phyloP scores from a whole-genome alignment of 2,329 filamentous ascomycete species.

The Cercospora sp. region DNA sequence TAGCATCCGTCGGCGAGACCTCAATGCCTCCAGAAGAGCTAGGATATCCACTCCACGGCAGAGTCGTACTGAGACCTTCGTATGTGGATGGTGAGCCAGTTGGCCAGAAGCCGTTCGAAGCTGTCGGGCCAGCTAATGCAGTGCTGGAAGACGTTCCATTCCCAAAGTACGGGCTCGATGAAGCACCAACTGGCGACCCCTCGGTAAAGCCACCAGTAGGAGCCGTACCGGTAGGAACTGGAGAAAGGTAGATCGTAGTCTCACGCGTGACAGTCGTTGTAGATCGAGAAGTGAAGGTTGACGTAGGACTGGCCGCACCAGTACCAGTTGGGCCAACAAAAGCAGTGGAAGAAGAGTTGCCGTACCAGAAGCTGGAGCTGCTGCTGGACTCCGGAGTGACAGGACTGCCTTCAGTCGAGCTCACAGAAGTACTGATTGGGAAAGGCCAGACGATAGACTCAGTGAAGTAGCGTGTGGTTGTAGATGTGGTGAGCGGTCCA shows the following conservation, averaged over 20 bases:
- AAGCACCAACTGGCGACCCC: neutral
- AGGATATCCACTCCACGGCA: constrained; percentile 4
- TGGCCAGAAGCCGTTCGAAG: neutral
- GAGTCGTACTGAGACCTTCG: neutral
- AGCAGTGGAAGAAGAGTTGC: neutral
- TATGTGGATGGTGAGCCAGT: neutral
- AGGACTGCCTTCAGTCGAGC: neutral
- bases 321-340: neutral
- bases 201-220: neutral
- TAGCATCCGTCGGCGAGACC: neutral
- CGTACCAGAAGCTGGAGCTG: constrained; percentile 3
- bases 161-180: neutral
- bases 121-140: neutral
- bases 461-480: constrained; percentile 5
- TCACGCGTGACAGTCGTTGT: neutral
- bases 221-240: neutral
- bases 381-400: neutral
- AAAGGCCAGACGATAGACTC: constrained; percentile 1
- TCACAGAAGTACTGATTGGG: neutral
- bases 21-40: neutral
- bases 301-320: neutral
- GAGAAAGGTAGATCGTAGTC: neutral
- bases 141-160: neutral
- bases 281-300: neutral
- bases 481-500: neutral